These are phyloP conservation scores for Neurospora pannonica DNA, from an alignment of 495 filamentous ascomycete species.

Conservation along the genomic window DNA sequence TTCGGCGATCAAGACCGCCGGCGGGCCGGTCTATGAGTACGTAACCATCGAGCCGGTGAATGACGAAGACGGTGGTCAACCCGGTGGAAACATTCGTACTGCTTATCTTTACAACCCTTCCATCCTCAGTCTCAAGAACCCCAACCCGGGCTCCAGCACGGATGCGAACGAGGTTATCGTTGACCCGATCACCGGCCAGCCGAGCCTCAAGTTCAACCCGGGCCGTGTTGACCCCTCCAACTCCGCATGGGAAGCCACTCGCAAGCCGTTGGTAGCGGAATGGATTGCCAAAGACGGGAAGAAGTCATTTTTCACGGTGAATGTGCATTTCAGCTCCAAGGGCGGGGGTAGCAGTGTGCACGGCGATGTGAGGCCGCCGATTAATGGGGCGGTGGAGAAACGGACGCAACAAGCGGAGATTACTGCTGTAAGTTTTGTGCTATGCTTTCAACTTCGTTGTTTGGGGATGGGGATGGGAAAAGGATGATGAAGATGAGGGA, in stretches of 20 bases:
- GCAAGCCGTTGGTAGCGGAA: constrained; percentile 49
- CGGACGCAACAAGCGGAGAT: constrained; percentile 39
- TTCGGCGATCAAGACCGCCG: constrained; percentile 28
- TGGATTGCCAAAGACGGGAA: constrained; percentile 40
- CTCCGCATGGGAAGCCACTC: constrained; percentile 38
- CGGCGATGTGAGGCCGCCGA: constrained; percentile 49
- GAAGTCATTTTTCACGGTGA: constrained; percentile 47
- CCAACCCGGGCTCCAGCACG: constrained; percentile 32
- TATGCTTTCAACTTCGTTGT: no score
- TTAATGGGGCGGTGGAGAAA: constrained; percentile 45
- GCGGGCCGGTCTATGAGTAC: constrained; percentile 35
- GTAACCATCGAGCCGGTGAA: constrained; percentile 39
- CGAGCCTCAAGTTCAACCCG: constrained; percentile 46
- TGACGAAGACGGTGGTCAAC: constrained; percentile 45
- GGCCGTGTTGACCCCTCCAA: constrained; percentile 48
- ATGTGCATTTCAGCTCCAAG: constrained; percentile 50
- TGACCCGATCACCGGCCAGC: constrained; percentile 19
- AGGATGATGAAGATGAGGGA: no score
- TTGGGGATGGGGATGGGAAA: no score
- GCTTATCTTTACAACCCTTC: constrained; percentile 51
- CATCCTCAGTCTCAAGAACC: constrained; percentile 36
- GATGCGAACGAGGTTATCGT: constrained; percentile 39
- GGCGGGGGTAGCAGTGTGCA: constrained; percentile 47
- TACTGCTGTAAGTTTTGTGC: constrained; percentile 28
- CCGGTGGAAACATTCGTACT: constrained; percentile 55